These are phyloP conservation scores for Alnus rubra DNA, from an alignment of 306 rosid species.

Conservation along the genomic window DNA sequence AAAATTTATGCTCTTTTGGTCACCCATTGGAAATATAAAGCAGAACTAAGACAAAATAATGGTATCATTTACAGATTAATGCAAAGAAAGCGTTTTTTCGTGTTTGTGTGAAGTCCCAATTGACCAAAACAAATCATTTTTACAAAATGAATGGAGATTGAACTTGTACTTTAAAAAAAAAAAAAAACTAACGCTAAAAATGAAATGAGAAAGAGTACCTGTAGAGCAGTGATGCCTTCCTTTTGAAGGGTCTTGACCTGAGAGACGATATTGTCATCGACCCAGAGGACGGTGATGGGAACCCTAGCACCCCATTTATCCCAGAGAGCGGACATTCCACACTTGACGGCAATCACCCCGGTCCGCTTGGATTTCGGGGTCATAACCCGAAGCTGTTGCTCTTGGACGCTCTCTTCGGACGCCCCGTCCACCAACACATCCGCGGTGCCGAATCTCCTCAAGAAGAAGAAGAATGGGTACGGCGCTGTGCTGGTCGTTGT, in stretches of 20 bases:
- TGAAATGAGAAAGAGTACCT: slow-evolving; percentile 44
- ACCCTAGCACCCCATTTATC: slow-evolving; percentile 96
- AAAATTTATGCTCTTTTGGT: neutral
- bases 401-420: slow-evolving; percentile 16
- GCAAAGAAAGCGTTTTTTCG: neutral
- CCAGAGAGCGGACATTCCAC: slow-evolving; percentile 97
- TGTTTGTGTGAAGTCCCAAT: neutral
- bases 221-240: slow-evolving; percentile 73
- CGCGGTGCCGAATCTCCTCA: slow-evolving; percentile 51
- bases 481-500: neutral
- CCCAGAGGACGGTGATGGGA: slow-evolving; percentile 84
- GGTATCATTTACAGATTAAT: neutral
- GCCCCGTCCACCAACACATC: slow-evolving; percentile 34
- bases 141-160: no score
- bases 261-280: slow-evolving; percentile 92
- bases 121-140: neutral
- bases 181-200: neutral
- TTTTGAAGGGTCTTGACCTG: slow-evolving; percentile 85
- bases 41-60: neutral
- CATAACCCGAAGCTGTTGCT: slow-evolving; percentile 60
- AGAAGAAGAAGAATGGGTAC: slow-evolving; percentile 18
- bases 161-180: no score
- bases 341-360: slow-evolving; percentile 78
- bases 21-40: no score
- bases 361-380: slow-evolving; percentile 66